Conservation (phyloP, 176 grass and related monocot species). For the Hordeum vulgare region DNA sequence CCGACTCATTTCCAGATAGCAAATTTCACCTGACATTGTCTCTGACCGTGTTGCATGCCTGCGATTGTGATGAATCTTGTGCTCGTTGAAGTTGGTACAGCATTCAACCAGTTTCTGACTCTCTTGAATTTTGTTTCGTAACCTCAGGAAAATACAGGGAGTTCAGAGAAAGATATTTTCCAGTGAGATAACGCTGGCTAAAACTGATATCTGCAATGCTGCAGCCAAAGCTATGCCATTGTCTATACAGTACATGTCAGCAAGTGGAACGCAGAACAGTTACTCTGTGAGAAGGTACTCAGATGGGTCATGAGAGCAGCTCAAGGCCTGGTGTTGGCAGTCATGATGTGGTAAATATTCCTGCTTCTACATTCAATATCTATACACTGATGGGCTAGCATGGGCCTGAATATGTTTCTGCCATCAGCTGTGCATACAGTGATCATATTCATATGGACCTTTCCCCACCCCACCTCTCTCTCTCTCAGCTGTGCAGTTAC, state of each 20-base stretch:
- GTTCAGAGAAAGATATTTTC: slow-evolving; percentile 7
- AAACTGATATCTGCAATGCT: background rate
- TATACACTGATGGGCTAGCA: slow-evolving; percentile 6
- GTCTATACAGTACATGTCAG: background rate
- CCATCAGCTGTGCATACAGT: slow-evolving; percentile 30
- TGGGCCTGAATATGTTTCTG: slow-evolving; percentile 22
- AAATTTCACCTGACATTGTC: slow-evolving; percentile 9
- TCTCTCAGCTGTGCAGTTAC: slow-evolving; percentile 28
- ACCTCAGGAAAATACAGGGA: background rate
- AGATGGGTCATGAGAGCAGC: background rate
- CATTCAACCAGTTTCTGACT: slow-evolving; percentile 3
- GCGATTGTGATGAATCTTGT: background rate
- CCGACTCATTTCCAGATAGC: background rate
- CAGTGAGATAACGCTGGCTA: background rate
- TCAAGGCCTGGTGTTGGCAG: slow-evolving; percentile 12
- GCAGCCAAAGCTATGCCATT: slow-evolving; percentile 10
- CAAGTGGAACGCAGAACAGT: slow-evolving; percentile 28
- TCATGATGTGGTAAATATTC: slow-evolving; percentile 13
- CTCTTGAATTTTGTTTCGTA: background rate
- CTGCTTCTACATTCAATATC: slow-evolving; percentile 21
- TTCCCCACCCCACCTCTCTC: background rate
- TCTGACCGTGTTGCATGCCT: slow-evolving; percentile 12
- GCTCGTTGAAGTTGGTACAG: background rate
- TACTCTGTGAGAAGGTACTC: slow-evolving; percentile 6
- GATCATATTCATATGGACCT: slow-evolving; percentile 20